phyloP scores from a whole-genome alignment of 140 eudicot species.

The Flaveria floridana region DNA sequence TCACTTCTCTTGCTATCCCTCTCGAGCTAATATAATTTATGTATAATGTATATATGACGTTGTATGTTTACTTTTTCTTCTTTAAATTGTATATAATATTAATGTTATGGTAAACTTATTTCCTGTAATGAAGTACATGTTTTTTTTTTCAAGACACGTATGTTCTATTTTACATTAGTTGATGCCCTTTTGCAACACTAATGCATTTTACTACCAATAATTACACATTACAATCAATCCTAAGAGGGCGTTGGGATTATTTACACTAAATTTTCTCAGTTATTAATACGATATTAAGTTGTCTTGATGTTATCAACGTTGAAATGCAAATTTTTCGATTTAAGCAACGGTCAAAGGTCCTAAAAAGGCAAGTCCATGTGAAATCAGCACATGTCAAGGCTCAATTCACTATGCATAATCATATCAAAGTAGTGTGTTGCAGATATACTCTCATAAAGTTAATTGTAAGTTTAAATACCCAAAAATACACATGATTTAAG shows the following conservation, averaged over 20 bases:
- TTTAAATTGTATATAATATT: not conserved
- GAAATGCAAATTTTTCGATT: not conserved
- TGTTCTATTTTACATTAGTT: not conserved
- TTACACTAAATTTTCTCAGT: not conserved
- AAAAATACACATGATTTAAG: no score
- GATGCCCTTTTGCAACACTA: not conserved
- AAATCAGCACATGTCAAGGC: not conserved
- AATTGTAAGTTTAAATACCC: no score
- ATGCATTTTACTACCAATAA: not conserved
- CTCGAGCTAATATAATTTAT: constrained; percentile 25
- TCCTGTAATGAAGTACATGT: not conserved
- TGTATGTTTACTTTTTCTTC: not conserved
- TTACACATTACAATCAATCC: no score
- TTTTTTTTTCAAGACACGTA: not conserved
- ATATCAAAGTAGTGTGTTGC: no score
- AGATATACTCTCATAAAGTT: no score
- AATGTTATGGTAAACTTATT: not conserved
- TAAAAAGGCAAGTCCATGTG: not conserved
- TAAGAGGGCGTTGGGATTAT: not conserved
- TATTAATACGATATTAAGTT: no score
- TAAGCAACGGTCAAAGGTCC: not conserved
- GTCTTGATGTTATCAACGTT: no score
- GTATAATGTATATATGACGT: not conserved
- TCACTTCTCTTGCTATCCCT: constrained; percentile 15
- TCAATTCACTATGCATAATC: not conserved